Base-by-base conservation (phyloP, 371 early-diverging fungal species). In the Mortierella sp. region DNA sequence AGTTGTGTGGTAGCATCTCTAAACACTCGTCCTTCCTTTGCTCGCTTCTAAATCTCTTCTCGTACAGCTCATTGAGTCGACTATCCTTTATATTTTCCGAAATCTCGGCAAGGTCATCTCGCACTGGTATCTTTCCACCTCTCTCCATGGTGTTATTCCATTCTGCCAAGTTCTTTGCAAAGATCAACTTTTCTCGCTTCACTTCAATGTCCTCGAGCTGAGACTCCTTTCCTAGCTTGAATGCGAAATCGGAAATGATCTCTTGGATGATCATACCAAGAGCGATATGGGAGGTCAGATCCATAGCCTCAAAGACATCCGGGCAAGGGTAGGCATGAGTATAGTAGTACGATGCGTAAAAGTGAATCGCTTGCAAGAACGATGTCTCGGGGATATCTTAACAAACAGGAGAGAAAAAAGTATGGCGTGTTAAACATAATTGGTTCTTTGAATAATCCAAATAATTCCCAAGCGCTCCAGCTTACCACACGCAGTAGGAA, bases 251-350 rank as follows among this genome's bases (percentile, higher is more conserved):
- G 5, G 79, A 60, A 2, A 78, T 72, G 8, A 68, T 35, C 43
- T 78, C 79, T 49, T 78, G 79, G 9, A 78, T 34, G 31, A 78
- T 69, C 79, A 78, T 78, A 0, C 73, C 73, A 0, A 78, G 70
- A 1, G 79, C 79, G 34, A 78, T 62, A 13, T 78, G 79, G 1
- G 79, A 61, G 1, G 79, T 68, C 15, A 78, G 58, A 61, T 78
- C 79, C 73, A 78, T 61, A 1, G 73, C 66, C 51, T 78, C 73
- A 53, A 78, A 78, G 9, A 73, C 45, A 35, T 72, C 73, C 2
- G 79, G 73, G 26, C 70, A 62, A 1, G 79, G 79, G 29, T 59
- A 43, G 13, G 32, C 53, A 47, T 78, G 65, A 15, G 79, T 73
- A 29, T 69, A 78, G 40, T 66, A 78, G 56, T 73, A 78, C 2